Evolutionary conservation across 179 eudicot genomes (phyloP), one percentile per base, ranked within the genome.

Genomic region (Patellifolia procumbens): DNA sequence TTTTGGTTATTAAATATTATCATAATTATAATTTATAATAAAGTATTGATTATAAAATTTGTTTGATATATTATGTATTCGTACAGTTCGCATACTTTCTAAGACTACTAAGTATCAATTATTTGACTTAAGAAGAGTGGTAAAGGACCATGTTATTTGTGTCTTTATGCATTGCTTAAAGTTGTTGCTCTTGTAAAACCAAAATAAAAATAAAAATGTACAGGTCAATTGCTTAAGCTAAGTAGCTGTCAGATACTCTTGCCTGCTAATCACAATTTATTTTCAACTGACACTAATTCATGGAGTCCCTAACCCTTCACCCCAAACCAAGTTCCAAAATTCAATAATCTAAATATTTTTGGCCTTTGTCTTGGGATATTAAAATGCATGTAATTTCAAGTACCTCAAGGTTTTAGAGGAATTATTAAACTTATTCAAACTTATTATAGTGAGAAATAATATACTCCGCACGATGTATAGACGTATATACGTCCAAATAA

Each of bases 161-260:
- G 76, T 65, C 76, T 16, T 78, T n/a, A 71, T 72, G 43, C 58
- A n/a, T 74, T n/a, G 73, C 67, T 10, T n/a, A n/a, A 32, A n/a
- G 72, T 32, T 68, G 72, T 42, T 80, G 72, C 65, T 22, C 45
- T 74, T 13, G 69, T 74, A 74, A 74, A 68, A n/a, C n/a, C n/a
- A n/a, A n/a, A 66, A 65, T 59, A 72, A 68, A 66, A 72, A 66
- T 56, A 60, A 72, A 68, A 67, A 72, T 63, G 67, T 60, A 66
- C 34, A 72, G 64, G 67, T 69, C 66, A 77, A 60, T 43, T 68
- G 49, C 71, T 81, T 72, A 75, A 58, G 59, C 74, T 62, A 60
- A 80, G 66, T 72, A 59, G 78, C 78, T 81, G 83, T 77, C 80
- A 75, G 83, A 80, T 74, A 79, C 73, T 68, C 70, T 79, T 46